These are phyloP conservation scores for Talaromyces borbonicus DNA, from an alignment of 495 filamentous ascomycete genomes.

Conservation along the genomic window DNA sequence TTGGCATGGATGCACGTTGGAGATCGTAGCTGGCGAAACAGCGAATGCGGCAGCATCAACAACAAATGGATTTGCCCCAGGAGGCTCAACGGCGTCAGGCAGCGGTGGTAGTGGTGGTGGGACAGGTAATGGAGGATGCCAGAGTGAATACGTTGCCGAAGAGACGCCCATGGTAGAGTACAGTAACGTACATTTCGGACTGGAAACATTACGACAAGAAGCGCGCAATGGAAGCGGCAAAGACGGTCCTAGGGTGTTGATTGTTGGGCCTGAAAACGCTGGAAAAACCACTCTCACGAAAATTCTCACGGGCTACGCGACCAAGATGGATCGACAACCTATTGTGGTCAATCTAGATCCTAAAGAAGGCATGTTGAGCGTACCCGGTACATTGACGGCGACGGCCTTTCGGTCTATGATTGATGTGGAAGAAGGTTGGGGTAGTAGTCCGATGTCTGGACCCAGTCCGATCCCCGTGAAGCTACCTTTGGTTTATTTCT, in stretches of 20 bases:
- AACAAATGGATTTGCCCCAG: conserved; percentile 19
- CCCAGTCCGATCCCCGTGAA: conserved; percentile 84
- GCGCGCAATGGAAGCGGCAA: conserved; percentile 35
- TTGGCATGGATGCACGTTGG: conserved; percentile 78
- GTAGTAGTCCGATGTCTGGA: conserved; percentile 80
- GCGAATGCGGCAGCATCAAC: conserved; percentile 33
- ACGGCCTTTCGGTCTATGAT: conserved; percentile 75
- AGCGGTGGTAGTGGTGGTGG: conserved; percentile 3
- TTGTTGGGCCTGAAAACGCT: conserved; percentile 69
- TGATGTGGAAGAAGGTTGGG: conserved; percentile 86
- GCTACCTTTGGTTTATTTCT: conserved; percentile 85
- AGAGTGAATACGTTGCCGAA: conserved; percentile 67
- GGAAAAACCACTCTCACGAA: conserved; percentile 83
- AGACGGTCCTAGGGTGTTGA: conserved; percentile 69
- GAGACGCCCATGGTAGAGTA: conserved; percentile 79
- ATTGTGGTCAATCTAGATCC: conserved; percentile 82
- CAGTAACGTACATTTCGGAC: conserved; percentile 77
- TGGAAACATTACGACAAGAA: conserved; percentile 55
- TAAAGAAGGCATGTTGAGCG: conserved; percentile 70
- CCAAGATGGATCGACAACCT: conserved; percentile 64
- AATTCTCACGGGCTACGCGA: conserved; percentile 73
- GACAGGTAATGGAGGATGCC: conserved; percentile 42
- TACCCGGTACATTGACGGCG: conserved; percentile 79
- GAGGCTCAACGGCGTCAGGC: conserved; percentile 6
- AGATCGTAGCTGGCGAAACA: conserved; percentile 50